phyloP scores from a whole-genome alignment of 352 stramenopile genomes.

The Pythium dissimile region DNA sequence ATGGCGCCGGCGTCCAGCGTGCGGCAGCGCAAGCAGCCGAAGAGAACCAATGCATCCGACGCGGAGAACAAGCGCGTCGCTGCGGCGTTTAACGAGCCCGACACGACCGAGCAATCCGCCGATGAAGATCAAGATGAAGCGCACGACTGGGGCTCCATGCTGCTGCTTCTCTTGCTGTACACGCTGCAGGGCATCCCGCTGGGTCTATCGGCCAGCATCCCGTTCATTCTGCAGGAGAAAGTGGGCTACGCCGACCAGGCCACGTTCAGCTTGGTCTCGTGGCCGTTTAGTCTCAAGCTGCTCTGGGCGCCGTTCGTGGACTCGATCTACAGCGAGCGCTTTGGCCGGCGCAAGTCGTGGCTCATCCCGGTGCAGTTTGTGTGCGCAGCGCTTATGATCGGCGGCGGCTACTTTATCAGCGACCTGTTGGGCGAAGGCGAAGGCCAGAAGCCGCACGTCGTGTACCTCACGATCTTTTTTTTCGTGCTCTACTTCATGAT shows the following conservation, averaged over 20 bases:
- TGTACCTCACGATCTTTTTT: conserved; percentile 94
- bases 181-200: conserved; percentile 99
- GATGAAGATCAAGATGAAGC: conserved; percentile 33
- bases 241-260: conserved; percentile 96
- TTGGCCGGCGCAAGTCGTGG: conserved; percentile 95
- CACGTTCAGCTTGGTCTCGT: conserved; percentile 97
- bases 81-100: not conserved
- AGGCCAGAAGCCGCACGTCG: conserved; percentile 83
- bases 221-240: conserved; percentile 98
- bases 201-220: conserved; percentile 96
- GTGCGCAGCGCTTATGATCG: conserved; percentile 95
- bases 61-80: not conserved
- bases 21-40: conserved; percentile 21
- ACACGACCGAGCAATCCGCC: conserved; percentile 1
- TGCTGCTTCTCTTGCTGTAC: conserved; percentile 97
- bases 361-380: conserved; percentile 97
- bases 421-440: conserved; percentile 84
- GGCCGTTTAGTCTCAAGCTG: conserved; percentile 99
- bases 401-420: conserved; percentile 79
- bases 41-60: not conserved
- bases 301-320: conserved; percentile 98
- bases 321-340: conserved; percentile 89
- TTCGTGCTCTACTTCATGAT: conserved; percentile 99
- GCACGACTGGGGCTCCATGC: conserved; percentile 74
- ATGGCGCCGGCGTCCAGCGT: conserved; percentile 10